These are phyloP conservation scores for Nasturtium officinale DNA, from an alignment of 345 rosid species.

Conservation along the genomic window DNA sequence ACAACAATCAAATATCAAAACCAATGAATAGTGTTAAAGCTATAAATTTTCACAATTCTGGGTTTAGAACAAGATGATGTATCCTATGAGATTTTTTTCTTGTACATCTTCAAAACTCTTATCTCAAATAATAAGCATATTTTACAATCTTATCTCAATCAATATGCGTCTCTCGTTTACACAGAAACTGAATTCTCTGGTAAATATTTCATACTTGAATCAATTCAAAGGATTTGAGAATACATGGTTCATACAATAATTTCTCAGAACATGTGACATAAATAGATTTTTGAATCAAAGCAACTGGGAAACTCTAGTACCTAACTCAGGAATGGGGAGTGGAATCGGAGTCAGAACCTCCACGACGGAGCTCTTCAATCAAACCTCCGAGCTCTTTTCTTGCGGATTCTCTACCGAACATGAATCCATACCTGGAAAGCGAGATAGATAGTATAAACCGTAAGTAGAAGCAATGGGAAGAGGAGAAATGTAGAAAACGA, in stretches of 20 bases:
- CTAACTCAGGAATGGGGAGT: slow-evolving; percentile 49
- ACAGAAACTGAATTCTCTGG: background rate
- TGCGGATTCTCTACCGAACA: slow-evolving; percentile 91
- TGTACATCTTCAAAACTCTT: slow-evolving; percentile 15
- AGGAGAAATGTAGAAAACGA: background rate
- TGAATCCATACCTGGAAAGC: slow-evolving; percentile 78
- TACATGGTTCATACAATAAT: slow-evolving; percentile 28
- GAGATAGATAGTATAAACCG: slow-evolving; percentile 13
- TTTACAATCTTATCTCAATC: slow-evolving; percentile 15
- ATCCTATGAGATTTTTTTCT: slow-evolving; percentile 5
- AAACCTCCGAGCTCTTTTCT: slow-evolving; percentile 78
- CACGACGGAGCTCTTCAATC: slow-evolving; percentile 74
- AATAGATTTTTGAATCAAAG: background rate
- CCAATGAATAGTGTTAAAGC: slow-evolving; percentile 14
- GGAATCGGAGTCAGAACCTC: slow-evolving; percentile 44
- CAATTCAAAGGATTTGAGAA: slow-evolving; percentile 8
- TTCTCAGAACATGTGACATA: slow-evolving; percentile 10
- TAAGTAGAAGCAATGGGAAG: background rate
- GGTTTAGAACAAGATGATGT: slow-evolving; percentile 17
- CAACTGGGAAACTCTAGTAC: slow-evolving; percentile 18
- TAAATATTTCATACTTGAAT: slow-evolving; percentile 14
- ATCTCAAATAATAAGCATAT: slow-evolving; percentile 9
- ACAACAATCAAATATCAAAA: background rate
- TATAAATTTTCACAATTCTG: slow-evolving; percentile 27
- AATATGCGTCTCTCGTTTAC: background rate